A percentile compares a stretch with the other conserved stretches of the same genome.
Evolutionary conservation across 2,329 filamentous ascomycete genomes (phyloP).

Genomic region (Geoglossum cookeanum): DNA sequence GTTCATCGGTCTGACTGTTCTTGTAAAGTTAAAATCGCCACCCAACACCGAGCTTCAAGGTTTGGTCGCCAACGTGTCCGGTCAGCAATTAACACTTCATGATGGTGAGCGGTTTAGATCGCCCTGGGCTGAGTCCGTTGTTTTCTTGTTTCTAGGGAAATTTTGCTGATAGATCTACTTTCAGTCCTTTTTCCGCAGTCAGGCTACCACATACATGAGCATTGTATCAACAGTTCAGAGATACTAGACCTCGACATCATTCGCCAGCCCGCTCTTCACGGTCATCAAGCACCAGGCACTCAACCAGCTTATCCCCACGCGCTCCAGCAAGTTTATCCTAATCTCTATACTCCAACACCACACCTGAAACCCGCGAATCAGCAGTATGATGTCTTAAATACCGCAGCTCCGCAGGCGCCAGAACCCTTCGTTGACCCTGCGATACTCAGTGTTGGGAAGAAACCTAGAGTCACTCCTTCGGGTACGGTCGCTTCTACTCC

Average conservation of each 20-base stretch:
- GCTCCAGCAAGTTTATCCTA: background rate
- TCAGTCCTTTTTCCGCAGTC: constrained; percentile 34
- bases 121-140: background rate
- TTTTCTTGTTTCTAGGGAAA: constrained; percentile 4
- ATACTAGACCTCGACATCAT: constrained; percentile 40
- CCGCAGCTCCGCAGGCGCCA: constrained; percentile 16
- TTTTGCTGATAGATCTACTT: constrained; percentile 17
- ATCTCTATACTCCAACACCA: constrained; percentile 4
- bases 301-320: constrained; percentile 2
- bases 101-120: constrained; percentile 37
- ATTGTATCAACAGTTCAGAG: constrained; percentile 35
- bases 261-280: constrained; percentile 12
- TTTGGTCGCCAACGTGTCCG: constrained; percentile 49
- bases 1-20: constrained; percentile 60
- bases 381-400: constrained; percentile 7
- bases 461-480: constrained; percentile 7
- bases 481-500: constrained; percentile 5
- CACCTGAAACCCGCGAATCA: constrained; percentile 4
- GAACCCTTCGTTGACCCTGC: constrained; percentile 58
- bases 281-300: constrained; percentile 5
- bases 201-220: constrained; percentile 31
- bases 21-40: constrained; percentile 50
- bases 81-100: constrained; percentile 47
- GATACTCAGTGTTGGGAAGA: constrained; percentile 47
- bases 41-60: constrained; percentile 47